phyloP scores from a whole-genome alignment of 192 early-diverging fungal species.

The Diversispora eburnea region DNA sequence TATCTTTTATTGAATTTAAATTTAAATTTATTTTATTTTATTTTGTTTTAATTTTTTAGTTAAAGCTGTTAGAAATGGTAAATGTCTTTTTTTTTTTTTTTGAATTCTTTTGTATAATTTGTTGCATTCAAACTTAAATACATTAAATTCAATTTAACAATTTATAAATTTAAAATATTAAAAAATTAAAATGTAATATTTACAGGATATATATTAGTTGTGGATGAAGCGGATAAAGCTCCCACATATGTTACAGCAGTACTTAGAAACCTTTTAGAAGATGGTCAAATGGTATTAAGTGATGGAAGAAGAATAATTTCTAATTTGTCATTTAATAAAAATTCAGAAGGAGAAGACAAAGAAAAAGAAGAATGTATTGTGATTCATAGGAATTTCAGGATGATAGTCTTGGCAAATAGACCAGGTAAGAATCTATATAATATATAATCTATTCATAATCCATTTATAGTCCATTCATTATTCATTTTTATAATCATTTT shows the following conservation, averaged over 20 bases:
- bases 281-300: conserved; percentile 73
- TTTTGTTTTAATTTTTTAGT: conserved; percentile 22
- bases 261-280: conserved; percentile 68
- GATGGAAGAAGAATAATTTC: conserved; percentile 72
- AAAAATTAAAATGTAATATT: too few relatives aligned
- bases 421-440: conserved; percentile 45
- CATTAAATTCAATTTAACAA: background rate
- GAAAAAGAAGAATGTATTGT: conserved; percentile 47
- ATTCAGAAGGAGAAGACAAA: too few relatives aligned
- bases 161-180: background rate
- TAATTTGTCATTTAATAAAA: conserved; percentile 40
- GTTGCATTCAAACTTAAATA: background rate
- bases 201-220: conserved; percentile 62
- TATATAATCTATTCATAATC: background rate
- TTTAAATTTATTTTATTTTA: background rate
- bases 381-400: conserved; percentile 67
- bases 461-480: background rate
- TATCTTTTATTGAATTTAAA: background rate
- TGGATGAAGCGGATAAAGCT: conserved; percentile 83
- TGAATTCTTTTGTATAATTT: background rate
- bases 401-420: conserved; percentile 81
- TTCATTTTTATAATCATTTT: background rate
- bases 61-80: conserved; percentile 45
- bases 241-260: conserved; percentile 75
- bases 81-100: background rate